A percentile compares a stretch with the other conserved stretches of the same genome.
These are phyloP conservation scores for Pezizomycotina sp. DNA, from an alignment of 2,329 filamentous ascomycete genomes.

Conservation along the genomic window DNA sequence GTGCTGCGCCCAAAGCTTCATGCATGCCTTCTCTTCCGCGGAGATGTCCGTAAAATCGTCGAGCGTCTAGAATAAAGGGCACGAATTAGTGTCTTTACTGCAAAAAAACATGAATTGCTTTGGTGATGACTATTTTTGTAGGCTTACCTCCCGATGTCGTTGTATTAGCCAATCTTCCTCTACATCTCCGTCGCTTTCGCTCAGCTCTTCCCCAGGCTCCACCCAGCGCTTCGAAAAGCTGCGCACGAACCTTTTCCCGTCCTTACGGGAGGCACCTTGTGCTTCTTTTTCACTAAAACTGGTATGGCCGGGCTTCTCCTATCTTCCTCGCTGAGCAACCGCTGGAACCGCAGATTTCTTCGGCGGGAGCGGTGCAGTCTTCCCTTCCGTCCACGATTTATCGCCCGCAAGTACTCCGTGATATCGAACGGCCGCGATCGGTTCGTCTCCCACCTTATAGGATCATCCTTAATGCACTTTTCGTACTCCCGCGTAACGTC, in stretches of 20 bases:
- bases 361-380: too few species aligned
- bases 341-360: too few species aligned
- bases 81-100: not conserved
- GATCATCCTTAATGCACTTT: too few species aligned
- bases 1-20: conserved; percentile 22
- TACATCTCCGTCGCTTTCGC: conserved; percentile 22
- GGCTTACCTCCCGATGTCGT: conserved; percentile 21
- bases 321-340: too few species aligned
- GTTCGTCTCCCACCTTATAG: too few species aligned
- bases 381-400: too few species aligned
- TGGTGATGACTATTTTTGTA: not conserved
- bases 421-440: too few species aligned
- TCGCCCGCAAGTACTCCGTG: too few species aligned
- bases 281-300: too few species aligned
- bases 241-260: conserved; percentile 19
- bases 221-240: conserved; percentile 20
- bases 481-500: too few species aligned
- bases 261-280: too few species aligned
- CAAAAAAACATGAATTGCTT: not conserved
- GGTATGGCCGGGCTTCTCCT: too few species aligned
- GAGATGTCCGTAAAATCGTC: conserved; percentile 22
- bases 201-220: conserved; percentile 18
- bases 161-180: conserved; percentile 21
- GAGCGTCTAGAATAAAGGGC: conserved; percentile 18
- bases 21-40: conserved; percentile 17